These are phyloP conservation scores for Symbiodinium pilosum DNA, from an alignment of 73 alveolate genomes.

Conservation along the genomic window DNA sequence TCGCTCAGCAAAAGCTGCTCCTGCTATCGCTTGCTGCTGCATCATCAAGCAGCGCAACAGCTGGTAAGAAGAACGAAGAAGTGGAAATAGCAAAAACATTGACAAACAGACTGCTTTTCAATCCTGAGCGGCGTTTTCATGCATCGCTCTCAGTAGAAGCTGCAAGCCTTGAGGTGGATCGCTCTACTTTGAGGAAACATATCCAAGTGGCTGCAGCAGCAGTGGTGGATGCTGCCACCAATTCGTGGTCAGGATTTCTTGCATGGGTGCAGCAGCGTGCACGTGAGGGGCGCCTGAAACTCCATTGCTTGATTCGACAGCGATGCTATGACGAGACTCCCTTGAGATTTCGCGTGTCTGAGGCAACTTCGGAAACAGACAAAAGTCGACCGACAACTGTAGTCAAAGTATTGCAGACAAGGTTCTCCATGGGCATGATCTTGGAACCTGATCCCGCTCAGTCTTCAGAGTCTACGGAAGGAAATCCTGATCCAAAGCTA, in stretches of 20 bases:
- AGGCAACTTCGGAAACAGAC: background rate
- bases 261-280: background rate
- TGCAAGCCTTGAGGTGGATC: background rate
- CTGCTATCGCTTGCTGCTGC: background rate
- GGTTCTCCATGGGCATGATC: background rate
- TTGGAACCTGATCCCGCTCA: background rate
- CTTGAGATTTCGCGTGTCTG: background rate
- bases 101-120: background rate
- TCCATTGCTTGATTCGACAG: background rate
- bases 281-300: background rate
- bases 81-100: background rate
- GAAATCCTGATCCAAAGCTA: too few relatives aligned
- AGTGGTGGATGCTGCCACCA: background rate
- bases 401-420: background rate
- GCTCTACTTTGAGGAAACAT: background rate
- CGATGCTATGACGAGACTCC: background rate
- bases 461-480: too few relatives aligned
- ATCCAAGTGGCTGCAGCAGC: background rate
- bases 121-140: background rate
- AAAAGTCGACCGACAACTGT: background rate
- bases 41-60: background rate
- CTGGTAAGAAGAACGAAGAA: background rate
- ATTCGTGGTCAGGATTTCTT: background rate
- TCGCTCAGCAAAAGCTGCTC: background rate
- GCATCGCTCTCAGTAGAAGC: background rate